These are phyloP conservation scores for Aspergillus heteromorphus DNA, from an alignment of 495 filamentous ascomycete genomes.

Conservation along the genomic window DNA sequence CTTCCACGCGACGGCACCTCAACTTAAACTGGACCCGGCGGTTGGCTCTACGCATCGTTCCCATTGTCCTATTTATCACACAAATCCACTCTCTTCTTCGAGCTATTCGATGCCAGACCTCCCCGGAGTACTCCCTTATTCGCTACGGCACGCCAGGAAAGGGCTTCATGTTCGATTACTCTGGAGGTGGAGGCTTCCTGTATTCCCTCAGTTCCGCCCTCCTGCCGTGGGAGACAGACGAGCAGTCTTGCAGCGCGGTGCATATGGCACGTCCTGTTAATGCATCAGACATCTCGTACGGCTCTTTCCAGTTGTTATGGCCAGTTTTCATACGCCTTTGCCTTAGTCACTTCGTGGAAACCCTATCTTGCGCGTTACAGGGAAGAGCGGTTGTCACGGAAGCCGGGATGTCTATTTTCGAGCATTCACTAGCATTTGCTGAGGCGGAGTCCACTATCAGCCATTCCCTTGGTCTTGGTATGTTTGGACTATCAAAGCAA, in stretches of 20 bases:
- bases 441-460: conserved; percentile 86
- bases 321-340: conserved; percentile 80
- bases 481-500: conserved; percentile 51
- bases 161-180: conserved; percentile 65
- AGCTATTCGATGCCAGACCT: conserved; percentile 89
- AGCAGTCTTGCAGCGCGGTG: conserved; percentile 64
- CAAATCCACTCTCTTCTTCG: conserved; percentile 69
- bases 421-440: conserved; percentile 92
- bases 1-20: conserved; percentile 74
- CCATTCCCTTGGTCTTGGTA: conserved; percentile 63
- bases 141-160: conserved; percentile 69
- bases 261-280: conserved; percentile 56
- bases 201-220: conserved; percentile 62
- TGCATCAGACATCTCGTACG: conserved; percentile 47
- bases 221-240: conserved; percentile 62
- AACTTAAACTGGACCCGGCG: conserved; percentile 66
- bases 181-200: conserved; percentile 61
- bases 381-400: conserved; percentile 74
- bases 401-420: conserved; percentile 94
- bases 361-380: conserved; percentile 80
- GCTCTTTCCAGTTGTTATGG: conserved; percentile 82
- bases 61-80: conserved; percentile 66
- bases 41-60: conserved; percentile 64
- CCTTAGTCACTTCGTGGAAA: conserved; percentile 82
- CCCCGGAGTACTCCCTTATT: conserved; percentile 63